Evolutionary conservation across 2,329 filamentous ascomycete species (phyloP), one percentile per base, ranked within the genome.

Genomic region (Coccinonectria pachysandricola): DNA sequence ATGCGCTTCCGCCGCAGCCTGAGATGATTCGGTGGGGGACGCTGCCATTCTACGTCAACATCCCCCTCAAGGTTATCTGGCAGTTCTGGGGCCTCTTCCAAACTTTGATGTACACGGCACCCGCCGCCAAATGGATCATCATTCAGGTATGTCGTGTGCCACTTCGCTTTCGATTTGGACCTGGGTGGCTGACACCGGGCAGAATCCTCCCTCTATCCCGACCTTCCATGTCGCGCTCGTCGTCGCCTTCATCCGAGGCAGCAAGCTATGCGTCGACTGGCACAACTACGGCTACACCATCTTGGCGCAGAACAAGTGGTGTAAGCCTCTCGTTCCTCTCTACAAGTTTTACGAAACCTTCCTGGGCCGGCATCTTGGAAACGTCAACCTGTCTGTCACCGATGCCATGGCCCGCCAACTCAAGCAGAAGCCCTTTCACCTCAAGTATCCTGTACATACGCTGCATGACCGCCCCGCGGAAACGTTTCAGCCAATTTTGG

Each of bases 251-350:
- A 53, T 93, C 26, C 78, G 91, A 25, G 79, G 83, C 42, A 93
- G 83, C 19, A 72, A 73, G 30, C 68, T 98, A 4, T 67, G 96
- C 34, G 81, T 96, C 29, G 91, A 98, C 61, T 98, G 91, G 91
- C 91, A 98, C 62, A 98, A 98, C 57, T 96, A 95, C 55, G 91
- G 88, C 42, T 94, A 88, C 66, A 88, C 85, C 7, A 93, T 98
- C 43, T 72, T 98, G 4, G 81, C 70, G 5, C 64, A 70, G 24
- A 72, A 68, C 24, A 58, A 63, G 13, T 65, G 71, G 20, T 54
- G 49, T 5, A 83, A 92, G 47, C 79, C 79, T 0, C 68, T 95
- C n/a, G 85, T 95, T 7, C 65, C 59, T 15, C 49, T 92, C 7
- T 82, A 88, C 13, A 75, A 75, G 37, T 65, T 66, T 48, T 95